Evolutionary conservation across 495 filamentous ascomycete species (phyloP).

Genomic region (Tuber borchii): DNA sequence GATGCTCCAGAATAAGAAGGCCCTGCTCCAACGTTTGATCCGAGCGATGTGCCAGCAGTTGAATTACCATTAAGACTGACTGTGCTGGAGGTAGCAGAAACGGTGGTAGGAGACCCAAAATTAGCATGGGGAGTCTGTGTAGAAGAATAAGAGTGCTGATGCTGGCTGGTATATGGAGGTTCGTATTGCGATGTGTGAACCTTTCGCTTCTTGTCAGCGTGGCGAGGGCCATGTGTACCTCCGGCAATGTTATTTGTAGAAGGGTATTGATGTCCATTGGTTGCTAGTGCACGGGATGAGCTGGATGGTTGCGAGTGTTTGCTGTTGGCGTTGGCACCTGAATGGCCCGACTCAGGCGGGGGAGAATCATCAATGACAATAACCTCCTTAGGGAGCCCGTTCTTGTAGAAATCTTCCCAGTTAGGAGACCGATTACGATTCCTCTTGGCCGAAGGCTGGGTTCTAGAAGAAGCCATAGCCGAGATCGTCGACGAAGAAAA

Average conservation of each 20-base stretch:
- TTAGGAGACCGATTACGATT: conserved; percentile 54
- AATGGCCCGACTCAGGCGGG: conserved; percentile 49
- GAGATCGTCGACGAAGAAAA: conserved; percentile 34
- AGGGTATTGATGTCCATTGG: conserved; percentile 28
- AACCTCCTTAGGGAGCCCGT: conserved; percentile 85
- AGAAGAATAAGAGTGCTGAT: conserved; percentile 56
- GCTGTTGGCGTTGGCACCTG: conserved; percentile 26
- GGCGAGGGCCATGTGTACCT: conserved; percentile 47
- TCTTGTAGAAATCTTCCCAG: conserved; percentile 87
- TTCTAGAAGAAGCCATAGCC: conserved; percentile 37
- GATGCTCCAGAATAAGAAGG: conserved; percentile 46
- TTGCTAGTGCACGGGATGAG: conserved; percentile 30
- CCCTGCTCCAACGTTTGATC: conserved; percentile 61
- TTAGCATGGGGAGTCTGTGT: conserved; percentile 60
- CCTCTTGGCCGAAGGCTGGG: conserved; percentile 32
- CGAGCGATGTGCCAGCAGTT: conserved; percentile 83
- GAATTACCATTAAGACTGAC: conserved; percentile 63
- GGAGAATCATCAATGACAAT: conserved; percentile 94
- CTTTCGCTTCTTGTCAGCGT: conserved; percentile 59
- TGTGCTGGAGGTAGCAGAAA: conserved; percentile 80
- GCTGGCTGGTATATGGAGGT: conserved; percentile 50
- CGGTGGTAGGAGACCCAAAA: conserved; percentile 59
- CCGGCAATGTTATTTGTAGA: conserved; percentile 21
- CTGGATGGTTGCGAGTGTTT: conserved; percentile 31
- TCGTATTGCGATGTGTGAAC: conserved; percentile 59